Base-by-base conservation (phyloP, 345 rosid genomes). In the Acer campestre region DNA sequence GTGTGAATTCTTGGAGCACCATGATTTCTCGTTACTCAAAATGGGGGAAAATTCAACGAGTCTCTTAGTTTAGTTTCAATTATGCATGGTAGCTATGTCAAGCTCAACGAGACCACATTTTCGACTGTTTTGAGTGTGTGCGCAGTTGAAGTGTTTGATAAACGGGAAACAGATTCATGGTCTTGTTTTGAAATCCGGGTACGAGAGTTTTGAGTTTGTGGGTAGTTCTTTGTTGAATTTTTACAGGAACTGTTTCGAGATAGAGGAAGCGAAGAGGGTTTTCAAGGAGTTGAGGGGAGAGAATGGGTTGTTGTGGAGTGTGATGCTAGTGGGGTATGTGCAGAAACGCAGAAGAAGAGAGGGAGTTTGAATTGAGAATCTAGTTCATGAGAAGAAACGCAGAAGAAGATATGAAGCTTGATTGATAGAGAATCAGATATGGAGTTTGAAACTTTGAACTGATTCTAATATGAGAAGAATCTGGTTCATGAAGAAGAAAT, bases 221-320 rank as follows among this genome's bases (percentile, higher is more conserved):
- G 88, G 87, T 20, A 82, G 91, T 78, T 78, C 84, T 10, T 74
- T 86, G 83, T 75, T 87, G 74, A 72, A 79, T 70, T 89, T 89
- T 62, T 86, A 86, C 49, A 77, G 85, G 0, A 84, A 61, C 25
- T 81, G 89, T 70, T 61, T 49, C 31, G 61, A 74, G 23, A 87
- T 86, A 6, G 75, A 71, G n/a, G 81, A 80, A 62, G 88, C 87
- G 0, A 55, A 75, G n/a, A n/a, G n/a, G n/a, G n/a, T n/a, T n/a
- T n/a, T n/a, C n/a, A n/a, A n/a, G n/a, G n/a, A n/a, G n/a, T n/a
- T n/a, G n/a, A n/a, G n/a, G n/a, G n/a, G n/a, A n/a, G n/a, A n/a
- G n/a, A n/a, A n/a, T n/a, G n/a, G n/a, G n/a, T n/a, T n/a, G n/a
- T n/a, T n/a, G n/a, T n/a, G n/a, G n/a, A n/a, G n/a, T n/a, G n/a